Evolutionary conservation across 2,329 filamentous ascomycete species (phyloP).

Genomic region (Lecanicillium sp.): DNA sequence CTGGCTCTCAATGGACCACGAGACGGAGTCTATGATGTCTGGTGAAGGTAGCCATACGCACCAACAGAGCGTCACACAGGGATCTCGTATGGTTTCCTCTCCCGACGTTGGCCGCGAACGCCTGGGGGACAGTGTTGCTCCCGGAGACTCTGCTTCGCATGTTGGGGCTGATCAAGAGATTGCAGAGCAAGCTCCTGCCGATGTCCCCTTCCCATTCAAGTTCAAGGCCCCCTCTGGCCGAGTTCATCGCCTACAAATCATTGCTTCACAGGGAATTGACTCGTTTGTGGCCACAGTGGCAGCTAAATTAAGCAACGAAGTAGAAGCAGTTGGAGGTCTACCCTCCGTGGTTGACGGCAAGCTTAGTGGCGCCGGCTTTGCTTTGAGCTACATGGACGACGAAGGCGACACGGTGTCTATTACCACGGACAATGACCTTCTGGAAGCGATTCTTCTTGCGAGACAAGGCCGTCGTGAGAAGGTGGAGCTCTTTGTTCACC

Average conservation of each 20-base stretch:
- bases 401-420: constrained; percentile 96
- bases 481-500: constrained; percentile 94
- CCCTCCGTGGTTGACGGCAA: constrained; percentile 73
- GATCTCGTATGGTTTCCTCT: constrained; percentile 72
- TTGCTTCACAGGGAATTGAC: constrained; percentile 69
- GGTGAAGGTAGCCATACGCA: constrained; percentile 75
- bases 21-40: constrained; percentile 93
- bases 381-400: constrained; percentile 91
- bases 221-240: constrained; percentile 96
- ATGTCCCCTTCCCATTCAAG: constrained; percentile 90
- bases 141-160: constrained; percentile 91
- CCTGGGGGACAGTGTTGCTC: constrained; percentile 73
- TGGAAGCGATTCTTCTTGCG: constrained; percentile 82
- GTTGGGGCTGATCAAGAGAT: constrained; percentile 59
- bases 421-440: constrained; percentile 85
- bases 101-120: constrained; percentile 67
- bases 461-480: constrained; percentile 75
- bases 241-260: constrained; percentile 84
- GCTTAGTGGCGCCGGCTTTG: constrained; percentile 71
- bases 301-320: constrained; percentile 76
- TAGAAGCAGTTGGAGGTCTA: constrained; percentile 73
- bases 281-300: constrained; percentile 71
- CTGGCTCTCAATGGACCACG: constrained; percentile 91
- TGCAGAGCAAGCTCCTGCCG: constrained; percentile 51
- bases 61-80: constrained; percentile 48